These are phyloP conservation scores for Alloascoidea africana DNA, from an alignment of 805 yeast genomes.

Conservation along the genomic window DNA sequence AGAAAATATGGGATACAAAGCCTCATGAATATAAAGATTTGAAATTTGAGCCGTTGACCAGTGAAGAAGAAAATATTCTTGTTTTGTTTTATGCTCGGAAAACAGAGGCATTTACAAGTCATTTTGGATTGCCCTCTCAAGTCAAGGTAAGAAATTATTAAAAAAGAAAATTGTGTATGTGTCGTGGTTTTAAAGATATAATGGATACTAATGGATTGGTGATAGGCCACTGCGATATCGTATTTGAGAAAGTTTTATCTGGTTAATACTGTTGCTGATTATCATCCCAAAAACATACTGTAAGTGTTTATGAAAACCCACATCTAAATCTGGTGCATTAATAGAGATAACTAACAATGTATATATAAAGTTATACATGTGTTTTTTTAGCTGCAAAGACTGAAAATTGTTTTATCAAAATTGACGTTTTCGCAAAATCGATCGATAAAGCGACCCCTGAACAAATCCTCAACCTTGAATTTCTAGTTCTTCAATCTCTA, in stretches of 20 bases:
- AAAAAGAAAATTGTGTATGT: background rate
- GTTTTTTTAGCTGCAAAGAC: conserved; percentile 85
- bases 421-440: conserved; percentile 60
- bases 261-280: conserved; percentile 69
- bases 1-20: background rate
- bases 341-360: too few species aligned
- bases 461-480: conserved; percentile 67
- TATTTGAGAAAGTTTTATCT: conserved; percentile 74
- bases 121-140: conserved; percentile 75
- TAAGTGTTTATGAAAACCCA: conserved; percentile 16
- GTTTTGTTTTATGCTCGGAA: conserved; percentile 61
- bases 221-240: conserved; percentile 63
- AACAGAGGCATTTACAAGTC: conserved; percentile 52
- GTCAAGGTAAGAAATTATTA: conserved; percentile 28
- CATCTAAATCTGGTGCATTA: too few species aligned
- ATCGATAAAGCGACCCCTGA: conserved; percentile 53
- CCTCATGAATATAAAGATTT: conserved; percentile 11
- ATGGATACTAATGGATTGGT: background rate
- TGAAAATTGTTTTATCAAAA: conserved; percentile 81
- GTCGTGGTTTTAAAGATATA: too few species aligned
- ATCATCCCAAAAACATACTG: conserved; percentile 72
- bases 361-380: too few species aligned
- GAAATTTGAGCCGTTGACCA: conserved; percentile 30
- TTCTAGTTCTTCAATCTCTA: conserved; percentile 54
- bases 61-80: conserved; percentile 57